Percentiles rank a stretch among this genome's conserved stretches.
These are phyloP conservation scores for Calonectria pauciramosa DNA, from an alignment of 2,329 filamentous ascomycete genomes.

Conservation along the genomic window DNA sequence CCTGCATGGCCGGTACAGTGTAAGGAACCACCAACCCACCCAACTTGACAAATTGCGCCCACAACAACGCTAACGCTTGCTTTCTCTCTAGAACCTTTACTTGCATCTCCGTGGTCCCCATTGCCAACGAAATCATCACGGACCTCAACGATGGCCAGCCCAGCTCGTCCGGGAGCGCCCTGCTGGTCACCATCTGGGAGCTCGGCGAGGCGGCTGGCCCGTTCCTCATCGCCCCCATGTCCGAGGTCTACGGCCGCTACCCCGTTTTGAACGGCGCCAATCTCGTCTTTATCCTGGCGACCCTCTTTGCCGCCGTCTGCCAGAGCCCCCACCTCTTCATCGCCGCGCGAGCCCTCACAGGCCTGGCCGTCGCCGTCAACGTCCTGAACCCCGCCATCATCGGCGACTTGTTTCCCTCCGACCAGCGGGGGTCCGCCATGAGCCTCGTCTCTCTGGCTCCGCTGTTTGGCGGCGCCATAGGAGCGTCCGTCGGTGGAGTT, in stretches of 20 bases:
- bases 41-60: too few species aligned
- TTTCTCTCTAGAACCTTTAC: slow-evolving; percentile 63
- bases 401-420: slow-evolving; percentile 72
- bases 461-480: not conserved
- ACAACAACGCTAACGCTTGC: not conserved
- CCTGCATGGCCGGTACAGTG: slow-evolving; percentile 70
- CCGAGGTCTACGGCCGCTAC: not conserved
- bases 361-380: slow-evolving; percentile 74
- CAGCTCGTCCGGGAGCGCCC: slow-evolving; percentile 62
- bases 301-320: not conserved
- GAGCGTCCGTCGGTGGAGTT: not conserved
- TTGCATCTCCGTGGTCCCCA: slow-evolving; percentile 68
- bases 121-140: slow-evolving; percentile 64
- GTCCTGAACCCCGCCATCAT: slow-evolving; percentile 75
- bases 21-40: slow-evolving; percentile 49
- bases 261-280: slow-evolving; percentile 1
- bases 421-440: slow-evolving; percentile 70
- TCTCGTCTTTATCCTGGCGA: not conserved
- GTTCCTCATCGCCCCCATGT: not conserved
- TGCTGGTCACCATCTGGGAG: slow-evolving; percentile 5
- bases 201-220: not conserved
- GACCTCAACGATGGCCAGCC: slow-evolving; percentile 58
- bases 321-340: not conserved
- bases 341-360: slow-evolving; percentile 65
- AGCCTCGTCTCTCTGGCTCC: not conserved